Evolutionary conservation across 805 yeast species (phyloP).

Genomic region (Metschnikowia chrysomelidarum): DNA sequence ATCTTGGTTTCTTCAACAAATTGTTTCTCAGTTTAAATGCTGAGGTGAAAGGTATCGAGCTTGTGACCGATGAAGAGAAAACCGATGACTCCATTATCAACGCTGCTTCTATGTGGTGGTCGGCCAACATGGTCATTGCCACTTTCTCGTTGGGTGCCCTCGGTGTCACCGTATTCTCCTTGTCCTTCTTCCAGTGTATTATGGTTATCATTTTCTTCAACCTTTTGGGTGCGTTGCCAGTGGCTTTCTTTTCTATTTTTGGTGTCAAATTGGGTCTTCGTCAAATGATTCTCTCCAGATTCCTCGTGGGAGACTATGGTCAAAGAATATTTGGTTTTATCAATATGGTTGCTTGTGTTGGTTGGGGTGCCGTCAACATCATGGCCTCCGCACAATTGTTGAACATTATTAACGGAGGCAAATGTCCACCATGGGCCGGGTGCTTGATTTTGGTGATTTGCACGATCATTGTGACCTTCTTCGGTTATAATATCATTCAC

Average conservation of each 20-base stretch:
- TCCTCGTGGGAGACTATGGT: conserved; percentile 69
- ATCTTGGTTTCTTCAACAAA: conserved; percentile 29
- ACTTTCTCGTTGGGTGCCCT: conserved; percentile 73
- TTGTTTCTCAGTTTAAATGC: conserved; percentile 38
- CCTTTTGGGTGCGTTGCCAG: conserved; percentile 70
- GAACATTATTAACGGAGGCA: conserved; percentile 65
- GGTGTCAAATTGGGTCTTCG: conserved; percentile 86
- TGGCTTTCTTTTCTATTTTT: conserved; percentile 77
- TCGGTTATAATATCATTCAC: conserved; percentile 84
- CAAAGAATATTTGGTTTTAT: conserved; percentile 75
- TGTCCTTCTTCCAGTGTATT: conserved; percentile 72
- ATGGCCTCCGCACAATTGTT: conserved; percentile 85
- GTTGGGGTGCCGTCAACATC: conserved; percentile 94
- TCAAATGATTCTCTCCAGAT: conserved; percentile 81
- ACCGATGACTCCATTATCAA: conserved; percentile 61
- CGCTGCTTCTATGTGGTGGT: conserved; percentile 87
- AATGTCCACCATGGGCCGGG: conserved; percentile 89
- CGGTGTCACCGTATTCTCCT: conserved; percentile 56
- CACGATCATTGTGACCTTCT: conserved; percentile 72
- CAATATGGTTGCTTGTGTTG: conserved; percentile 83
- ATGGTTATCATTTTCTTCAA: conserved; percentile 70
- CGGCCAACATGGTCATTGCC: conserved; percentile 86
- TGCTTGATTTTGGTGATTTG: conserved; percentile 66
- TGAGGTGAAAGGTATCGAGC: conserved; percentile 71
- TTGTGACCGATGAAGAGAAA: conserved; percentile 76